Evolutionary conservation across 441 rosid species (phyloP).

Genomic region (Mallotus repandus): DNA sequence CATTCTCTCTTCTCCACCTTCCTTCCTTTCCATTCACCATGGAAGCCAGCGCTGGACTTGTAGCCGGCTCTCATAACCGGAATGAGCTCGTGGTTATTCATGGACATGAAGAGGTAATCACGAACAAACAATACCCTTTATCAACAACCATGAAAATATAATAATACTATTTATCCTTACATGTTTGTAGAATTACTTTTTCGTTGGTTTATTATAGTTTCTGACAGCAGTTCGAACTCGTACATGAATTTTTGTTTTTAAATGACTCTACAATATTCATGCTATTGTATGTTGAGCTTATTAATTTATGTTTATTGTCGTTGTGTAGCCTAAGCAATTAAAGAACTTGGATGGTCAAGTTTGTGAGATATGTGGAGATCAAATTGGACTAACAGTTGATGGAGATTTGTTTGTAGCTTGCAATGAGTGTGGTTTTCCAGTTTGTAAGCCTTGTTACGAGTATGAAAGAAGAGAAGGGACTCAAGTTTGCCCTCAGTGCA

Average conservation of each 20-base stretch:
- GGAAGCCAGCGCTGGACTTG: slow-evolving; percentile 99
- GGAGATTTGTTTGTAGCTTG: slow-evolving; percentile 98
- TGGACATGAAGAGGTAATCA: slow-evolving; percentile 85
- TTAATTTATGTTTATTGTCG: background rate
- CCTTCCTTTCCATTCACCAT: slow-evolving; percentile 34
- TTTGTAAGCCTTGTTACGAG: slow-evolving; percentile 91
- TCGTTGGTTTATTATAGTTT: too few species aligned
- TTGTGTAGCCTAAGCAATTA: slow-evolving; percentile 71
- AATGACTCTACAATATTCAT: too few species aligned
- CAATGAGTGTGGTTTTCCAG: slow-evolving; percentile 96
- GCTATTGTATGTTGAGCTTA: too few species aligned
- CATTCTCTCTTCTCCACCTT: background rate
- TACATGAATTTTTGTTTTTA: too few species aligned
- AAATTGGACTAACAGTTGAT: slow-evolving; percentile 75
- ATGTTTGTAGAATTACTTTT: too few species aligned
- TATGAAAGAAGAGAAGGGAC: slow-evolving; percentile 95
- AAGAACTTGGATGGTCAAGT: slow-evolving; percentile 87
- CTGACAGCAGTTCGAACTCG: too few species aligned
- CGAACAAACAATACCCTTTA: background rate
- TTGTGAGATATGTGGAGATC: slow-evolving; percentile 95
- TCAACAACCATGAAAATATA: too few species aligned
- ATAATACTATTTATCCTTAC: too few species aligned
- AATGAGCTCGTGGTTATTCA: slow-evolving; percentile 98
- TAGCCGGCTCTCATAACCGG: slow-evolving; percentile 98
- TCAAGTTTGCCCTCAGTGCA: slow-evolving; percentile 91